Evolutionary conservation across 2,329 filamentous ascomycete species (phyloP).

Genomic region (Zymoseptoria tritici): DNA sequence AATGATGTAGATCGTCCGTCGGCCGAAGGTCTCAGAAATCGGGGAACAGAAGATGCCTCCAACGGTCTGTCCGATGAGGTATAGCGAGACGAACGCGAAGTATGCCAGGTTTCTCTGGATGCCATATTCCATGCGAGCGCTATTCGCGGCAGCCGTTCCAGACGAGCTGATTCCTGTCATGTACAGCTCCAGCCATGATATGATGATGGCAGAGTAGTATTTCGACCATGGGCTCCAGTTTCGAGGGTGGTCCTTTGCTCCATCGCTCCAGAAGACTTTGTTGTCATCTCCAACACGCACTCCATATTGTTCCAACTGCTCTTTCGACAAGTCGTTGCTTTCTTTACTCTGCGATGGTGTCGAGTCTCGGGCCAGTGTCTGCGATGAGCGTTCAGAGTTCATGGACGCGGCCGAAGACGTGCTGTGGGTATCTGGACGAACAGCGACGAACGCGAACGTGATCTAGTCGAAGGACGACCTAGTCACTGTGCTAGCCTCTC

Average conservation of each 20-base stretch:
- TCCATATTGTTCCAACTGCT: constrained; percentile 1
- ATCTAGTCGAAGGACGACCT: background rate
- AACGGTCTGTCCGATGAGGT: constrained; percentile 30
- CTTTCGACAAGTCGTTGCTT: background rate
- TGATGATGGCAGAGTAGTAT: constrained; percentile 11
- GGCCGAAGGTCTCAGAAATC: constrained; percentile 33
- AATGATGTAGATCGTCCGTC: constrained; percentile 29
- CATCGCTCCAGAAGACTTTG: constrained; percentile 12
- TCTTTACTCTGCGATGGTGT: background rate
- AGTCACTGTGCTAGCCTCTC: background rate
- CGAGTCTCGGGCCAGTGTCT: background rate
- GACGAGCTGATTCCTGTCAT: constrained; percentile 18
- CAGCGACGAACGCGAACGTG: background rate
- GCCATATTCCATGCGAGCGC: constrained; percentile 9
- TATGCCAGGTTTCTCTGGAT: constrained; percentile 13
- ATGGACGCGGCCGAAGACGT: background rate
- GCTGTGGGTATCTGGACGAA: background rate
- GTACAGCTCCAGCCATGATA: constrained; percentile 14
- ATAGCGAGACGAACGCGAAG: constrained; percentile 18
- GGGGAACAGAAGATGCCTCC: constrained; percentile 33
- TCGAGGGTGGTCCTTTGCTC: constrained; percentile 10
- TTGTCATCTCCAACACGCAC: constrained; percentile 11
- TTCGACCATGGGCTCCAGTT: constrained; percentile 11
- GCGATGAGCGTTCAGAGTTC: background rate
- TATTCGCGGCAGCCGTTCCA: constrained; percentile 13